Percentiles rank a stretch among this genome's conserved stretches.
Conservation (phyloP, 2,329 filamentous ascomycete genomes). For the Arthrobotrys conoides region DNA sequence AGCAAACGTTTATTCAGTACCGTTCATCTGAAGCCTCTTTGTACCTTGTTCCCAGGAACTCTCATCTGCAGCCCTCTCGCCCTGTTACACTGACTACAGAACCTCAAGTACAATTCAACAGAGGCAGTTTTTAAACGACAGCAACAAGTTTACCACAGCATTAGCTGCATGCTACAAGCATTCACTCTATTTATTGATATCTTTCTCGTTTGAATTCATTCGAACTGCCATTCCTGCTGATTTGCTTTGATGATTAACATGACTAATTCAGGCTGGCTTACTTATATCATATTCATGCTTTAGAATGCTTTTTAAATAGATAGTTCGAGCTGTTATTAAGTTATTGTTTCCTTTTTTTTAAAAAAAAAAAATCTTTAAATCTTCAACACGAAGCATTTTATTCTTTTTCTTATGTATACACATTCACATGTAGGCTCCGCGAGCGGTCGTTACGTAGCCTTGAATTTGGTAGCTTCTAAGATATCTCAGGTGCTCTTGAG, state of each 20-base stretch:
- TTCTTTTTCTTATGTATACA: too few relatives aligned
- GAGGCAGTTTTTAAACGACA: background rate
- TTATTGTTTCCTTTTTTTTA: too few relatives aligned
- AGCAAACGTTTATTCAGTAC: conserved; percentile 20
- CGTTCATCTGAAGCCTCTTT: conserved; percentile 18
- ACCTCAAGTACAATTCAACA: background rate
- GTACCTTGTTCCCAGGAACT: conserved; percentile 21
- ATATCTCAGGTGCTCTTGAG: too few relatives aligned
- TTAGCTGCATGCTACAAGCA: background rate
- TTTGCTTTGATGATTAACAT: too few relatives aligned
- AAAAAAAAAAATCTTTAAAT: too few relatives aligned
- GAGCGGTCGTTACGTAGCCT: too few relatives aligned
- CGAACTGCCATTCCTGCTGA: background rate
- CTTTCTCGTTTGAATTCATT: background rate
- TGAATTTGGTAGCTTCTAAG: too few relatives aligned
- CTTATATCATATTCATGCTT: too few relatives aligned
- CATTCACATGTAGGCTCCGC: too few relatives aligned
- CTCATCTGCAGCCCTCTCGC: background rate
- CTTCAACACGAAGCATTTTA: too few relatives aligned
- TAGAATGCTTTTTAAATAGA: background rate
- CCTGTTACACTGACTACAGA: background rate
- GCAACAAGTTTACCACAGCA: background rate
- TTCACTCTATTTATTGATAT: background rate
- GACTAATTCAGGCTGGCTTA: too few relatives aligned
- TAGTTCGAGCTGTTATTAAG: background rate